These are phyloP conservation scores for Calonectria multiphialidica DNA, from an alignment of 2,329 filamentous ascomycete genomes.

Conservation along the genomic window DNA sequence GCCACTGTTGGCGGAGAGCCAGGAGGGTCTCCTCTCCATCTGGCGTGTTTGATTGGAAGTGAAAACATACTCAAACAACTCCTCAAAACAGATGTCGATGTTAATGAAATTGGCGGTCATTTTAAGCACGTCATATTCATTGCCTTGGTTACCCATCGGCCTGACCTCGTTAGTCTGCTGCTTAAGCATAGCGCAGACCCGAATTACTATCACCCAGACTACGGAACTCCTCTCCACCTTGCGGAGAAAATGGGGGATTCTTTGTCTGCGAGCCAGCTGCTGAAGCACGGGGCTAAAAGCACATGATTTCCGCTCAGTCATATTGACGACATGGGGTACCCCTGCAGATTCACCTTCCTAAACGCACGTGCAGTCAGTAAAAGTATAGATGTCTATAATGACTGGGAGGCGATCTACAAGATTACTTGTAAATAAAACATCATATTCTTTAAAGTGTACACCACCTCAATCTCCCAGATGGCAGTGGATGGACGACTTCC, in stretches of 20 bases:
- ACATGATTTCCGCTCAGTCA: too few species aligned
- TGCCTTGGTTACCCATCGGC: not conserved
- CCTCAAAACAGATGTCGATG: not conserved
- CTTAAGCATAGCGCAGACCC: not conserved
- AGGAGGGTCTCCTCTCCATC: constrained; percentile 8
- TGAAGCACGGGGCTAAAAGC: not conserved
- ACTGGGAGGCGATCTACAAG: too few species aligned
- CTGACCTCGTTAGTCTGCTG: not conserved
- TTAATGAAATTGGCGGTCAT: not conserved
- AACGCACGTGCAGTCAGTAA: too few species aligned
- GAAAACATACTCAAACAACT: constrained; percentile 44
- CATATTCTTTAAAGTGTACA: too few species aligned
- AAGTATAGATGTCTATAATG: too few species aligned
- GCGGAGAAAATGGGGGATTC: not conserved
- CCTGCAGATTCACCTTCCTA: too few species aligned
- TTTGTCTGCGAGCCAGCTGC: not conserved
- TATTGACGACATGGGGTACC: too few species aligned
- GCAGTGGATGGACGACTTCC: too few species aligned
- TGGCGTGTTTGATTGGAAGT: constrained; percentile 34
- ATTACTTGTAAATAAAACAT: too few species aligned
- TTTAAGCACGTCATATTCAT: not conserved
- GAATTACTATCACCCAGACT: not conserved
- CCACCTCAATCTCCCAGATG: too few species aligned
- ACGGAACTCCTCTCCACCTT: not conserved
- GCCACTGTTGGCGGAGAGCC: not conserved